Evolutionary conservation across 2,329 filamentous ascomycete species (phyloP), one percentile per base, ranked within the genome.

Genomic region (Colletotrichum horii): DNA sequence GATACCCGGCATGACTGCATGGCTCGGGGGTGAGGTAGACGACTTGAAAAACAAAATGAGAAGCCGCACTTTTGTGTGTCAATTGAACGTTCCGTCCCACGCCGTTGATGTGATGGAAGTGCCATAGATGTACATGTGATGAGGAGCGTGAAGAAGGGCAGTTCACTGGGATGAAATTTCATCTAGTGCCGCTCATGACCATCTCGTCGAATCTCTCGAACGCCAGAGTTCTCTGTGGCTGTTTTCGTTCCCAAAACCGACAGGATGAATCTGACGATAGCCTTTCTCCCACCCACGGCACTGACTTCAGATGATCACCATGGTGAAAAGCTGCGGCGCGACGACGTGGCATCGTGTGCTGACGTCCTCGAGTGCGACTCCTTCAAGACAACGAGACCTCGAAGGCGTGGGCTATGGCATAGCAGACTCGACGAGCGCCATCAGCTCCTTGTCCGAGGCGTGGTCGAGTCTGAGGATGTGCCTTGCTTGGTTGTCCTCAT

Each of bases 311-410:
- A 48, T 48, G 6, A 22, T 14, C 3, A 2, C 81, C 1, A 84
- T 75, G 11, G 86, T 81, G 11, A 81, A 80, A 81, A 80, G 28
- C 83, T 86, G 36, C 79, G 81, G 3, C 83, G 82, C n/a, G 1
- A 87, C 83, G 6, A 87, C 82, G 65, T 88, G 85, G 69, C 85
- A 87, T 15, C 79, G 81, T 19, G 81, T 79, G 22, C 81, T 83
- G 6, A 86, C 81, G 48, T 85, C 85, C 48, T 83, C 83, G 15
- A 88, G 71, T 2, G 86, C 85, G 6, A 85, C 85, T 43, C 86
- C 84, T 11, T 85, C 75, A 6, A 86, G 77, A 14, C 85, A 80
- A 1, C 81, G 79, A n/a, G 84, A 81, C 24, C 82, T 80, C 2
- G 84, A 82, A 2, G 82, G 81, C 24, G 81, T 83, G 0, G 86